These are phyloP conservation scores for Termitomyces sp. DNA, from an alignment of 768 basidiomycete species.

Conservation along the genomic window DNA sequence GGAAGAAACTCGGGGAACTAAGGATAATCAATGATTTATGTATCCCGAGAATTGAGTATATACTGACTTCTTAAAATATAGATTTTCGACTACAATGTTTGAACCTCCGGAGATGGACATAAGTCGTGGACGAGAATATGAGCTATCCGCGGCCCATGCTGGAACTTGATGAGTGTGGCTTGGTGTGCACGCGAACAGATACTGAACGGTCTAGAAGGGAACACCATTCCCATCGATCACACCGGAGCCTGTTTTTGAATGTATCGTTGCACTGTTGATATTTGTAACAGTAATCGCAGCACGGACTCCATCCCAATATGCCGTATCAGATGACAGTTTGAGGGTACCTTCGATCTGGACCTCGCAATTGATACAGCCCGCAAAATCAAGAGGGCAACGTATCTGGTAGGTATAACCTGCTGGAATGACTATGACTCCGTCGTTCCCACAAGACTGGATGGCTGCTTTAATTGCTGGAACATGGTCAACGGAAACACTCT, in stretches of 20 bases:
- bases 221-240: constrained; percentile 28
- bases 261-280: constrained; percentile 22
- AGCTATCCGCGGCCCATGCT: constrained; percentile 26
- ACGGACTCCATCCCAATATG: constrained; percentile 26
- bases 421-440: constrained; percentile 28
- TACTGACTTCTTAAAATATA: constrained; percentile 24
- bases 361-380: constrained; percentile 27
- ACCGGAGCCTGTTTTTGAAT: constrained; percentile 24
- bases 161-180: neutral
- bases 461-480: constrained; percentile 28
- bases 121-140: constrained; percentile 26
- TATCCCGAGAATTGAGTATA: constrained; percentile 5
- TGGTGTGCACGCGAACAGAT: neutral
- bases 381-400: constrained; percentile 23
- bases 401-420: constrained; percentile 24
- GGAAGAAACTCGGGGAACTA: constrained; percentile 26
- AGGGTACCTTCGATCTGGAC: constrained; percentile 28
- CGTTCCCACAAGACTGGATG: constrained; percentile 28
- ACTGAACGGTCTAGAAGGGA: constrained; percentile 26
- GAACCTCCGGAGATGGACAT: constrained; percentile 24
- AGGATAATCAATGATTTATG: neutral
- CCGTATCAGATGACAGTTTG: constrained; percentile 22
- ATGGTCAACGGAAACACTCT: constrained; percentile 23
- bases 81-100: constrained; percentile 25
- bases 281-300: constrained; percentile 21